Percentiles rank a stretch among this genome's conserved stretches.
Conservation (phyloP, 345 rosid genomes). For the Mangifera indica region DNA sequence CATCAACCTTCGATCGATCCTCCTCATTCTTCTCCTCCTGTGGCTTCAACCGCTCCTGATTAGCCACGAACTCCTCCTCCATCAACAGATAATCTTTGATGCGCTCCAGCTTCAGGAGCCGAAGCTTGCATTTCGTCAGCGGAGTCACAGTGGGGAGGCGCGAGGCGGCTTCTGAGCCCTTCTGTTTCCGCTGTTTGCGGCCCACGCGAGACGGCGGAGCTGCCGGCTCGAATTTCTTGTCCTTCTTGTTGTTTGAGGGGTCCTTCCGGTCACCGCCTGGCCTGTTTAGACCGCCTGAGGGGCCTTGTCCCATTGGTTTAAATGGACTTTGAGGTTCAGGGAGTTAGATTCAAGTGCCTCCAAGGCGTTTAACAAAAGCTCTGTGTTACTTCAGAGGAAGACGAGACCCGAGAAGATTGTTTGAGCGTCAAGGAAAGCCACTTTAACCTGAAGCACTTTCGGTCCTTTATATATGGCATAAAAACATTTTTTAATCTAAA, state of each 20-base stretch:
- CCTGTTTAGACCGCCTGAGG: slow-evolving; percentile 43
- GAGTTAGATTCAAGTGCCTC: background rate
- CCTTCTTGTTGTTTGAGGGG: slow-evolving; percentile 38
- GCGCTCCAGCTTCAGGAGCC: slow-evolving; percentile 52
- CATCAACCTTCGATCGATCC: too few species aligned
- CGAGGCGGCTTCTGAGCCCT: slow-evolving; percentile 40
- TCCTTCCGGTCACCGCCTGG: slow-evolving; percentile 41
- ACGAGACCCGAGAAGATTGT: background rate
- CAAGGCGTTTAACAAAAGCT: background rate
- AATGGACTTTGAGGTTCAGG: background rate
- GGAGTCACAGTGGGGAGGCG: slow-evolving; percentile 37
- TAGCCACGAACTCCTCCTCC: slow-evolving; percentile 57
- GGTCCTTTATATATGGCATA: too few species aligned
- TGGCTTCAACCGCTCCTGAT: slow-evolving; percentile 54
- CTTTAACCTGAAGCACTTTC: too few species aligned
- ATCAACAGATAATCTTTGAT: slow-evolving; percentile 48
- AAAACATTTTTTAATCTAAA: too few species aligned
- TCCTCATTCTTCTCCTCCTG: slow-evolving; percentile 56
- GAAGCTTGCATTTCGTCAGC: too few species aligned
- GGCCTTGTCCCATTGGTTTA: slow-evolving; percentile 43
- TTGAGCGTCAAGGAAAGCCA: background rate
- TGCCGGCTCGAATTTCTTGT: slow-evolving; percentile 33
- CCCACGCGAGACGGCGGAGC: slow-evolving; percentile 34
- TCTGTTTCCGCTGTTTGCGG: slow-evolving; percentile 36
- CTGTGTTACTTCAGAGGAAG: too few species aligned